Percentiles rank a stretch among this genome's conserved stretches.
These are phyloP conservation scores for Ustilago xerochloae DNA, from an alignment of 1,284 basidiomycete genomes.

Conservation along the genomic window DNA sequence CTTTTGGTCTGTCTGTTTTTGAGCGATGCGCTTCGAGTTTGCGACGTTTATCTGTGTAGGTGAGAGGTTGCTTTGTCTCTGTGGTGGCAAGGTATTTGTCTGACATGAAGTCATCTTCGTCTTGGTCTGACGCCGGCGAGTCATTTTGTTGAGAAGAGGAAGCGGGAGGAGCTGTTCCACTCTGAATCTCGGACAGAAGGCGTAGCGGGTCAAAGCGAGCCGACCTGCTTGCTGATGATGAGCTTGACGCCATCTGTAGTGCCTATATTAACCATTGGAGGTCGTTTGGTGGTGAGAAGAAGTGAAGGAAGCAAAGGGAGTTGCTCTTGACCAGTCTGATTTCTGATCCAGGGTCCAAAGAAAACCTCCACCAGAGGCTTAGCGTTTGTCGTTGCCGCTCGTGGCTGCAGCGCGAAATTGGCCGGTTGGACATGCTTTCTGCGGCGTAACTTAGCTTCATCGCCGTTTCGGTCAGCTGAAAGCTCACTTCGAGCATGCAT, in stretches of 20 bases:
- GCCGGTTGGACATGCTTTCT: no score
- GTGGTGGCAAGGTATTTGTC: conserved; percentile 28
- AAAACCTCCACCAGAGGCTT: background rate
- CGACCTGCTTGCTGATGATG: background rate
- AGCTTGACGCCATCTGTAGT: background rate
- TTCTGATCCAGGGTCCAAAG: conserved; percentile 1
- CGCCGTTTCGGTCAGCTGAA: no score
- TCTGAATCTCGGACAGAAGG: conserved; percentile 29
- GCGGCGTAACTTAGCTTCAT: no score
- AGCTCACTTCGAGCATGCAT: no score
- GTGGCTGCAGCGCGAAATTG: background rate
- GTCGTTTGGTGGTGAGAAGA: background rate
- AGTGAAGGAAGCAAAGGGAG: background rate
- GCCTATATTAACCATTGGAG: background rate
- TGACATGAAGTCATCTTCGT: conserved; percentile 49
- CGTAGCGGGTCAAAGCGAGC: conserved; percentile 14
- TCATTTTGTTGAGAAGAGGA: background rate
- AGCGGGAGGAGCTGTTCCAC: background rate
- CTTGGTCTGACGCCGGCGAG: conserved; percentile 5
- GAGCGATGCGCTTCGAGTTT: conserved; percentile 23
- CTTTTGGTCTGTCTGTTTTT: background rate
- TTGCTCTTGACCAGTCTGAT: background rate
- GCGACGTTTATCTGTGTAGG: conserved; percentile 31
- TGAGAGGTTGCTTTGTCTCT: conserved; percentile 22
- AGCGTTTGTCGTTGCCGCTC: no score